A percentile compares a stretch with the other conserved stretches of the same genome.
phyloP scores from a whole-genome alignment of 495 filamentous ascomycete genomes.

The Oleoguttula mirabilis region DNA sequence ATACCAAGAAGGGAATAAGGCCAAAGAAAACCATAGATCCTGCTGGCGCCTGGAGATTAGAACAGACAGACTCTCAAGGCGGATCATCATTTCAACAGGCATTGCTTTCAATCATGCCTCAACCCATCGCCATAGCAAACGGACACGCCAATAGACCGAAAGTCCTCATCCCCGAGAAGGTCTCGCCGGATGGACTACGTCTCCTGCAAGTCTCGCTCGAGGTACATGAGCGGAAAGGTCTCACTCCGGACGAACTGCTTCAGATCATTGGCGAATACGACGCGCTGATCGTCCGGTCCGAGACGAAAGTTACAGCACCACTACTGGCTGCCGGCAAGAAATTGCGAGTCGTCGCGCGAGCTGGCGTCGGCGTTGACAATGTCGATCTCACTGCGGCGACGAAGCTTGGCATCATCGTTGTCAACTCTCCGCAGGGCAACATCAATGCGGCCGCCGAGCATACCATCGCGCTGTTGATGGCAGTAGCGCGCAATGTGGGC shows the following conservation, averaged over 20 bases:
- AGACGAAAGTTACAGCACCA: constrained; percentile 54
- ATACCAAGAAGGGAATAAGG: too few species aligned
- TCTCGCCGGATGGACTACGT: constrained; percentile 58
- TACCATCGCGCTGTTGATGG: constrained; percentile 53
- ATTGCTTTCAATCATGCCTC: background rate
- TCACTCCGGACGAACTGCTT: constrained; percentile 45
- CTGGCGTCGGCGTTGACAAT: constrained; percentile 67
- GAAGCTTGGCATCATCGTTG: constrained; percentile 52
- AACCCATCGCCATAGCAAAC: constrained; percentile 1
- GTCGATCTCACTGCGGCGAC: constrained; percentile 58
- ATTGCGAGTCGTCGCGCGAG: constrained; percentile 59
- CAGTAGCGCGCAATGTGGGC: constrained; percentile 52
- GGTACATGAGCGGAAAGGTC: constrained; percentile 46
- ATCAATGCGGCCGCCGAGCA: constrained; percentile 55
- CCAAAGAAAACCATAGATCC: too few species aligned
- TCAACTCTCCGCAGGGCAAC: constrained; percentile 58
- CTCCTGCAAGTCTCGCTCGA: constrained; percentile 44
- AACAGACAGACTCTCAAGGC: background rate
- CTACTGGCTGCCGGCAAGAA: constrained; percentile 46
- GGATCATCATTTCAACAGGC: background rate
- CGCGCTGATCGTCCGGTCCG: constrained; percentile 57
- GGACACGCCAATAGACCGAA: constrained; percentile 32
- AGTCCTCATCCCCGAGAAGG: constrained; percentile 59
- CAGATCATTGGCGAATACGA: constrained; percentile 50
- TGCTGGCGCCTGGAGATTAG: too few species aligned